Base-by-base conservation (phyloP, 106 monocot species). In the Dioscorea zingiberensis region DNA sequence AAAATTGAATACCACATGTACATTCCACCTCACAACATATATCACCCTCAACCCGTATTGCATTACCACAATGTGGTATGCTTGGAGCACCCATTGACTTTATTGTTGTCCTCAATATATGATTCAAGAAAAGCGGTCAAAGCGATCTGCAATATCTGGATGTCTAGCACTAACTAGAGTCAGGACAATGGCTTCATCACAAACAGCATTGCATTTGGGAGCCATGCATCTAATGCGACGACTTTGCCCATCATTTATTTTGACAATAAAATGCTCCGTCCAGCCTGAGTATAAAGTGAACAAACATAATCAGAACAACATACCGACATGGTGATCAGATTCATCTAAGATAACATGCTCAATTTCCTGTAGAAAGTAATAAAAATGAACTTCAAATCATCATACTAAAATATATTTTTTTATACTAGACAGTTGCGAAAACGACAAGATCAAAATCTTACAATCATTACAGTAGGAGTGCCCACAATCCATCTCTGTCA, bases 41-140 rank as follows among this genome's bases (percentile, higher is more conserved):
- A 66, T 95, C 93, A 57, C 85, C 95, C 47, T 88, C 74, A 47
- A 91, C 84, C 45, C 78, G 84, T 47, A 95, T 88, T 2, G 95
- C 95, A 75, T 95, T 95, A 46, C 95, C 95, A 80, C 95, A 95
- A 70, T 95, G 84, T 15, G 38, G 38, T 38, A 6, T 38, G 10
- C 38, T n/a, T 38, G 38, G 38, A 10, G 38, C 38, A 38, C 38
- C 38, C 90, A 44, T 95, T 95, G 54, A 95, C 95, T 30, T 84
- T 91, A 56, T 91, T 81, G 62, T 95, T 95, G 61, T 95, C 95
- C 64, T 95, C 95, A 59, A 95, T 85, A 65, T 95, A 95, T 2
- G 95, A 95, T 72, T 91, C 95, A 44, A 95, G 77, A 27, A 95
- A 83, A 87, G n/a, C 83, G 85, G 21, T 95, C 88, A 82, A 95